Conservation (phyloP, 2,329 filamentous ascomycete species). For the Epichloe gansuensis region DNA sequence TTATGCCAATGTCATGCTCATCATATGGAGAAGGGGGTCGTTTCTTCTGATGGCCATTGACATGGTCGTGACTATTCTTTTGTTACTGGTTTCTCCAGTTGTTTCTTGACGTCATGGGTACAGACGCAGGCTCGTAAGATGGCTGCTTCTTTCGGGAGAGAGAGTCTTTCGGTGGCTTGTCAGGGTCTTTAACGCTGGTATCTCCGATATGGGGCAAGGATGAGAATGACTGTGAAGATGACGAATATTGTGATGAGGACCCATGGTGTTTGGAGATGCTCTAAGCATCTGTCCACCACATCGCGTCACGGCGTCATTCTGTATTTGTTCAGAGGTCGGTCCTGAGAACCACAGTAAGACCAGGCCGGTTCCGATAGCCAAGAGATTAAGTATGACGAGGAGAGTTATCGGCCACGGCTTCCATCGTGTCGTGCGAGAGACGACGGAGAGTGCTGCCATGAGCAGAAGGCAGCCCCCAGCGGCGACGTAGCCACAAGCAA, state of each 20-base stretch:
- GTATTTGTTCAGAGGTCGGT: not conserved
- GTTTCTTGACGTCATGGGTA: conserved; percentile 2
- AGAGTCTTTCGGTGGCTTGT: conserved; percentile 1
- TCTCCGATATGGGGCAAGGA: conserved; percentile 20
- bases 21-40: not conserved
- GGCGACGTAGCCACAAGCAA: conserved; percentile 22
- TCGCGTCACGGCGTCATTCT: not conserved
- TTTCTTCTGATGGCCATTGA: not conserved
- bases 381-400: conserved; percentile 15
- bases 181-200: conserved; percentile 2
- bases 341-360: conserved; percentile 13
- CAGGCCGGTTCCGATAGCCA: conserved; percentile 19
- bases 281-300: not conserved
- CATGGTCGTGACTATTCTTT: not conserved
- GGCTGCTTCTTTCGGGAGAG: conserved; percentile 7
- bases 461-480: conserved; percentile 19
- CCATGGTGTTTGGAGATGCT: conserved; percentile 18
- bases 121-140: conserved; percentile 7
- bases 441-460: conserved; percentile 18
- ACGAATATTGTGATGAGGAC: conserved; percentile 21
- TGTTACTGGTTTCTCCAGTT: not conserved
- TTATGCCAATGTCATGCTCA: not conserved
- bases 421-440: conserved; percentile 19
- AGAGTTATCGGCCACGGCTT: conserved; percentile 20
- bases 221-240: conserved; percentile 21